Percentiles rank a stretch among this genome's conserved stretches.
Conservation (phyloP, 2,329 filamentous ascomycete species). For the Sporothrix inflata region DNA sequence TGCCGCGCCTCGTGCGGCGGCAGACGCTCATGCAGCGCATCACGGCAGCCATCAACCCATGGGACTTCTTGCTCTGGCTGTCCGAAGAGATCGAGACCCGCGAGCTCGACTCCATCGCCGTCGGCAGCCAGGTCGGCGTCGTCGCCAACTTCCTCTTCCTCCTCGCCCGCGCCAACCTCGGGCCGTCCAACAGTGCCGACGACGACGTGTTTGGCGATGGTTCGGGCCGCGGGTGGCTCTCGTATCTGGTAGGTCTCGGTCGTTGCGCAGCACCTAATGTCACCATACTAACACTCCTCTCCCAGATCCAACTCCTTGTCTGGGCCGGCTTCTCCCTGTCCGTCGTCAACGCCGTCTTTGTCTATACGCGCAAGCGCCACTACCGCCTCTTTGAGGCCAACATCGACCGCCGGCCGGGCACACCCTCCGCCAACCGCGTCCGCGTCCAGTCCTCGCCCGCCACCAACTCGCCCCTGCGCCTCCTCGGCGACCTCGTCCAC, state of each 20-base stretch:
- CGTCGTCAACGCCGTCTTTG: conserved; percentile 76
- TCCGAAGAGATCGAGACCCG: conserved; percentile 91
- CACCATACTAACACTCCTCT: conserved; percentile 22
- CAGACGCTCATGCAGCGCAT: conserved; percentile 80
- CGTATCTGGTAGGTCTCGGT: conserved; percentile 32
- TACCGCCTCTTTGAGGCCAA: conserved; percentile 91
- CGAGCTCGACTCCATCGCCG: conserved; percentile 83
- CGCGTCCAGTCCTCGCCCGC: conserved; percentile 79
- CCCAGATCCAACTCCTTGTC: conserved; percentile 70
- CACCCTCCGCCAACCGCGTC: conserved; percentile 85
- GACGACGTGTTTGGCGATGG: conserved; percentile 80
- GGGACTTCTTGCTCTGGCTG: conserved; percentile 87
- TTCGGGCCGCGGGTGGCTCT: conserved; percentile 33
- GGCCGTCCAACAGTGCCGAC: conserved; percentile 52
- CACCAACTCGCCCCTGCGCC: conserved; percentile 74
- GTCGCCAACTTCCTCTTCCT: conserved; percentile 78
- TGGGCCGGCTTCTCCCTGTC: conserved; percentile 70
- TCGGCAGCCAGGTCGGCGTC: conserved; percentile 76
- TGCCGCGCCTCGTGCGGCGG: conserved; percentile 81
- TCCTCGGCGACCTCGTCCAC: conserved; percentile 69
- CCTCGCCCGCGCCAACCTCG: conserved; percentile 78
- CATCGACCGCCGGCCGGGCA: conserved; percentile 74
- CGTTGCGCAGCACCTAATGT: conserved; percentile 23
- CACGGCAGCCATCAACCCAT: conserved; percentile 77
- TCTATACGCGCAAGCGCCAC: conserved; percentile 77